Evolutionary conservation across 495 filamentous ascomycete species (phyloP), one percentile per base, ranked within the genome.

Genomic region (Penicillium coprophilum): DNA sequence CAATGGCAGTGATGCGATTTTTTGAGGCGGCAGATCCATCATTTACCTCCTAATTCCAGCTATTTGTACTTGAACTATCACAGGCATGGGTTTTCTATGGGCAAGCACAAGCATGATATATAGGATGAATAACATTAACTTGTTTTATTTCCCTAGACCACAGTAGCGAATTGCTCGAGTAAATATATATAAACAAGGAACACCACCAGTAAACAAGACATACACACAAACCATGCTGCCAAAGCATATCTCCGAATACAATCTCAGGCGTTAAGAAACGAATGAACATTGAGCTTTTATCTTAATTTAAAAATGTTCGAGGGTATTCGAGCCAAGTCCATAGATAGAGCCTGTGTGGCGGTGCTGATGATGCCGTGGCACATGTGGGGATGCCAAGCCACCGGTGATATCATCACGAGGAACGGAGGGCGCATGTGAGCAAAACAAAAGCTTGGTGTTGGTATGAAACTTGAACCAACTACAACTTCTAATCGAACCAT

Each of bases 1-100:
- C 71, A 17, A 64, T 80, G 66, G 78, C 77, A 8, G 73, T 77
- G 9, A 74, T 73, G 70, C 69, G 73, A 7, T 62, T 63, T 24
- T 71, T 77, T 56, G 66, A 65, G 46, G 65, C 58, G 10, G 61
- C 46, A 12, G 59, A 66, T 55, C 56, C 57, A 20, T 52, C 58
- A 39, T 68, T 66, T 47, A 55, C 63, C 9, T 34, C 48, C 30
- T 63, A 46, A 61, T 5, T 36, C n/a, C 15, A n/a, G 7, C 30
- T 10, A 24, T 31, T 1, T 31, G 31, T 34, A 11, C 11, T 12
- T 34, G 12, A 4, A 34, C 15, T 5, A 6, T 12, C 1, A 2
- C 13, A 36, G 12, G 6, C 32, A 15, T 34, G 4, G 32, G 6
- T n/a, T 36, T 11, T 31, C 30, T 31, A 31, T 2, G 5, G 5